Percentiles rank a stretch among this genome's conserved stretches.
These are phyloP conservation scores for Wallacemonas sp. DNA, from an alignment of 208 protist genomes.

Conservation along the genomic window DNA sequence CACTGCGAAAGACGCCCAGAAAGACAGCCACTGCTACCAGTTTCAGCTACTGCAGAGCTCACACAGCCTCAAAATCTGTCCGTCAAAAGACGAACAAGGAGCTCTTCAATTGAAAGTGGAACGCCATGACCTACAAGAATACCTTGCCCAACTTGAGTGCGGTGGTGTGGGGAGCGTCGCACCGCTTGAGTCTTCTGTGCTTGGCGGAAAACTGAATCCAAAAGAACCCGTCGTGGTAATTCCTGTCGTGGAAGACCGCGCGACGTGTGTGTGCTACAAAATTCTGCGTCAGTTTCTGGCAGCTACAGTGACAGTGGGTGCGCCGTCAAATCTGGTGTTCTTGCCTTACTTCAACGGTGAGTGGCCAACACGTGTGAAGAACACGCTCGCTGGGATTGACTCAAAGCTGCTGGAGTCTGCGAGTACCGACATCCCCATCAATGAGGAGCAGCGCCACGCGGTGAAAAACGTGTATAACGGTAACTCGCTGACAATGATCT, in stretches of 20 bases:
- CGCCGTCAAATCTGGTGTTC: neutral
- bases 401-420: neutral
- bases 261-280: neutral
- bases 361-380: neutral
- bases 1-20: too few relatives aligned
- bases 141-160: neutral
- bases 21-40: neutral
- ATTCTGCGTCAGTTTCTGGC: neutral
- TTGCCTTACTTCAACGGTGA: neutral
- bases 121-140: neutral
- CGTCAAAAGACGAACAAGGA: too few relatives aligned
- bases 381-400: neutral
- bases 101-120: too few relatives aligned
- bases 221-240: neutral
- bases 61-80: too few relatives aligned
- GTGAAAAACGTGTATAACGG: neutral
- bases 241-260: neutral
- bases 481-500: conserved; percentile 17
- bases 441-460: neutral
- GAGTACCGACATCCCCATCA: neutral
- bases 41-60: neutral
- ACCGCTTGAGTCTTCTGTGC: too few relatives aligned
- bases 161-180: too few relatives aligned
- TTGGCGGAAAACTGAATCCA: neutral
- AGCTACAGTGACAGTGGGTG: neutral